Evolutionary conservation across 306 rosid species (phyloP).

Genomic region (Glycine tomentella): DNA sequence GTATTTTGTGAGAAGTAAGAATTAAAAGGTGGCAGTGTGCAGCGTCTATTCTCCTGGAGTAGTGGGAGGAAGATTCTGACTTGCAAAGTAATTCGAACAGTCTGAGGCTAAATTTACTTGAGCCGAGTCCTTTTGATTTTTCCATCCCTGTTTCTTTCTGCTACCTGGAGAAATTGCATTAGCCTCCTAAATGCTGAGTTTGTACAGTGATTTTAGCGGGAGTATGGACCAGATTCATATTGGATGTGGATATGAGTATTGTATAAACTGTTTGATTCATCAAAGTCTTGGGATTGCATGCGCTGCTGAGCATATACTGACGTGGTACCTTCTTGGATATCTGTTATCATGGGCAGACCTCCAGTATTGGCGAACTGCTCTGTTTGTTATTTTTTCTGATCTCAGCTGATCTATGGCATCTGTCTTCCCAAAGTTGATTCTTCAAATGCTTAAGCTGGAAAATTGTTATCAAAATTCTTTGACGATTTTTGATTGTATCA

Average conservation of each 20-base stretch:
- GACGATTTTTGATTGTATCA: conserved; percentile 57
- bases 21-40: conserved; percentile 46
- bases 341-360: conserved; percentile 29
- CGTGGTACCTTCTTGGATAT: conserved; percentile 31
- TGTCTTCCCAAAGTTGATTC: conserved; percentile 47
- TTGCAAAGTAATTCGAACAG: conserved; percentile 42
- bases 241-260: conserved; percentile 43
- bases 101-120: conserved; percentile 48
- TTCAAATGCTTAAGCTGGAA: conserved; percentile 43
- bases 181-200: conserved; percentile 47
- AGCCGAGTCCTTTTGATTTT: conserved; percentile 21
- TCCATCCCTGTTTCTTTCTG: conserved; percentile 40
- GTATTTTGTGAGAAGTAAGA: conserved; percentile 35
- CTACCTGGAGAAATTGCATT: conserved; percentile 38
- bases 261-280: conserved; percentile 45
- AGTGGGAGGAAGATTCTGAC: conserved; percentile 45
- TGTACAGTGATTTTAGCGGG: conserved; percentile 60
- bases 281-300: conserved; percentile 30
- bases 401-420: conserved; percentile 42
- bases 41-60: conserved; percentile 52
- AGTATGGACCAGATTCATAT: conserved; percentile 35
- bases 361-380: conserved; percentile 32
- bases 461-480: conserved; percentile 54
- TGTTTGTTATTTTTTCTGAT: conserved; percentile 1
- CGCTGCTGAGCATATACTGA: conserved; percentile 28